phyloP scores from a whole-genome alignment of 2,329 filamentous ascomycete genomes.

The Penicillium sp. region DNA sequence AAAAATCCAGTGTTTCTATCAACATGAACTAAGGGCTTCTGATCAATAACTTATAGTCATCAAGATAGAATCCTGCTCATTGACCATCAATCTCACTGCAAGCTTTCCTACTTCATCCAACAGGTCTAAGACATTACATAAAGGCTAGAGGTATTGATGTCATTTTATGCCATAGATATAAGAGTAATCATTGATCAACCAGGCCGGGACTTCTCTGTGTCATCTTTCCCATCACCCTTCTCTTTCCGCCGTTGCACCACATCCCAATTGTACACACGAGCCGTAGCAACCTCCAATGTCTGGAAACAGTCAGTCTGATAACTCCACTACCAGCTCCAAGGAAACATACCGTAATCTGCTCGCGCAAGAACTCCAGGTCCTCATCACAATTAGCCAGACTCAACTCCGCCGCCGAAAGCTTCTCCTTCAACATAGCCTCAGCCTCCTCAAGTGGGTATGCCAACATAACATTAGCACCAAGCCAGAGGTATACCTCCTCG shows the following conservation, averaged over 20 bases:
- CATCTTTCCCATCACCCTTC: conserved; percentile 58
- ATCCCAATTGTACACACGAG: conserved; percentile 99
- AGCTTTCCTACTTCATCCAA: too few species aligned
- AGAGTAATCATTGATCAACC: conserved; percentile 22
- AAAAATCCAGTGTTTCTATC: too few species aligned
- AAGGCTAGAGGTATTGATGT: background rate
- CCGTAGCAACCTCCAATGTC: conserved; percentile 96
- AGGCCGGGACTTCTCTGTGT: conserved; percentile 51
- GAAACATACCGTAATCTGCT: conserved; percentile 84
- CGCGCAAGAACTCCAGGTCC: conserved; percentile 89
- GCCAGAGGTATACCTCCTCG: conserved; percentile 92
- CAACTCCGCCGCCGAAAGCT: conserved; percentile 74
- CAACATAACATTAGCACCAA: conserved; percentile 98
- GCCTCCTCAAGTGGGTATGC: conserved; percentile 91
- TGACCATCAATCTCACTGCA: too few species aligned
- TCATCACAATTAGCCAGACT: conserved; percentile 89
- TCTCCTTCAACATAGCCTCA: conserved; percentile 72
- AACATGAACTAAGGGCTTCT: too few species aligned
- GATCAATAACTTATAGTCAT: too few species aligned
- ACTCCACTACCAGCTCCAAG: conserved; percentile 1
- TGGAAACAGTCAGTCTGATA: conserved; percentile 37
- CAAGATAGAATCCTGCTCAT: too few species aligned
- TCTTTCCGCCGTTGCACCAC: conserved; percentile 94
- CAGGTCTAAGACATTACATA: too few species aligned
- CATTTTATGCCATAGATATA: conserved; percentile 1